phyloP scores from a whole-genome alignment of 2,329 filamentous ascomycete genomes.

The Cordyceps farinosa region DNA sequence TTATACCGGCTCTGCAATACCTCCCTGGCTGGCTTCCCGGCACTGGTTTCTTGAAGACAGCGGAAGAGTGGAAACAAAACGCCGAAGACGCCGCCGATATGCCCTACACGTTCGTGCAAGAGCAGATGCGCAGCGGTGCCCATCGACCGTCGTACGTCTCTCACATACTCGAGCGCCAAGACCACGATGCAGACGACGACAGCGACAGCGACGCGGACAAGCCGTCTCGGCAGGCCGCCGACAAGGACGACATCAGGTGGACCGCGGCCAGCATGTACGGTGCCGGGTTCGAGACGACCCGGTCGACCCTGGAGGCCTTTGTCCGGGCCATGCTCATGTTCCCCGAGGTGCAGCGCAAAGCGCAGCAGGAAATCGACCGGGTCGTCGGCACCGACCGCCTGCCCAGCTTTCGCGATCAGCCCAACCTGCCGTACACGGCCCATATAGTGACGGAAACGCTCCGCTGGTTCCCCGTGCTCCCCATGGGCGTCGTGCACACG shows the following conservation, averaged over 20 bases:
- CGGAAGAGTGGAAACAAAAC: background rate
- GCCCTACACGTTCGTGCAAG: slow-evolving; percentile 23
- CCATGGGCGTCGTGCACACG: slow-evolving; percentile 37
- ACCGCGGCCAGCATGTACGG: slow-evolving; percentile 22
- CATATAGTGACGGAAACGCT: slow-evolving; percentile 30
- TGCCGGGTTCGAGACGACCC: slow-evolving; percentile 16
- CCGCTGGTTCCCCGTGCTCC: slow-evolving; percentile 31
- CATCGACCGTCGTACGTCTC: slow-evolving; percentile 21
- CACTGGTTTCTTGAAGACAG: background rate
- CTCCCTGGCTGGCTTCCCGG: background rate
- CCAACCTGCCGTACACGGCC: slow-evolving; percentile 28
- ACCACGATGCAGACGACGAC: background rate
- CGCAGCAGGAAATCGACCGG: slow-evolving; percentile 26
- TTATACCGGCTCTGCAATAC: background rate
- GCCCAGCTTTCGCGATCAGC: slow-evolving; percentile 25
- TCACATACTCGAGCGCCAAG: slow-evolving; percentile 17
- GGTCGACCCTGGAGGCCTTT: slow-evolving; percentile 18
- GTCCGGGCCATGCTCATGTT: slow-evolving; percentile 25
- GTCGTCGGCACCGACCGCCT: slow-evolving; percentile 29
- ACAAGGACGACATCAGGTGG: slow-evolving; percentile 20
- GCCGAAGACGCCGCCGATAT: slow-evolving; percentile 18
- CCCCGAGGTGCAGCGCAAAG: slow-evolving; percentile 24
- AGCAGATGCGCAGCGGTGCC: slow-evolving; percentile 17
- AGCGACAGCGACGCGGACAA: background rate
- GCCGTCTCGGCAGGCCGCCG: background rate